Conservation (phyloP, 257 asterid species). For the Solanum virginianum region DNA sequence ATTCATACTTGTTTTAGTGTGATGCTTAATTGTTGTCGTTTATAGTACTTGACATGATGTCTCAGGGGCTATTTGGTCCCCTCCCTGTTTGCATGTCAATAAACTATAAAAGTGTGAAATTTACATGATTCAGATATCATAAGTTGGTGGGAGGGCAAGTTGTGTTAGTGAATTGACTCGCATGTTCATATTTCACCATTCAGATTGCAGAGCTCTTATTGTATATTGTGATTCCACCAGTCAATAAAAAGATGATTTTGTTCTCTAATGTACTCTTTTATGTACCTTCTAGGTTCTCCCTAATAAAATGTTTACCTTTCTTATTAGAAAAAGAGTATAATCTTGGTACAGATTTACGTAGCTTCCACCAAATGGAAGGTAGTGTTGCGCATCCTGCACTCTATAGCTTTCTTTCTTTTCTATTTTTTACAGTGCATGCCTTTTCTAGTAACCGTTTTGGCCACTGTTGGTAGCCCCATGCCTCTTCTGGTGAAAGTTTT, state of each 20-base stretch:
- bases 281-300: not conserved
- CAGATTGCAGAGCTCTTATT: not conserved
- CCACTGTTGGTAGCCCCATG: not conserved
- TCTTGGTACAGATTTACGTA: not conserved
- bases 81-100: not conserved
- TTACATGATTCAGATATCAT: not conserved
- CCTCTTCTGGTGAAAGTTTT: not conserved
- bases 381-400: not conserved
- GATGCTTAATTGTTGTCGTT: not conserved
- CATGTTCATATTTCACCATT: not conserved
- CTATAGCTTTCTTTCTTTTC: not conserved
- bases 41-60: not conserved
- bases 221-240: not conserved
- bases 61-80: not conserved
- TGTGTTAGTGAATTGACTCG: not conserved
- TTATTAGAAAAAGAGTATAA: not conserved
- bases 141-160: not conserved
- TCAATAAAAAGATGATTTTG: not conserved
- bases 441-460: not conserved
- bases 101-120: not conserved
- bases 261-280: not conserved
- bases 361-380: not conserved
- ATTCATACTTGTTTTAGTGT: not conserved
- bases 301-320: not conserved
- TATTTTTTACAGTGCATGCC: not conserved